A percentile compares a stretch with the other conserved stretches of the same genome.
These are phyloP conservation scores for Anisodus acutangulus DNA, from an alignment of 257 asterid genomes.

Conservation along the genomic window DNA sequence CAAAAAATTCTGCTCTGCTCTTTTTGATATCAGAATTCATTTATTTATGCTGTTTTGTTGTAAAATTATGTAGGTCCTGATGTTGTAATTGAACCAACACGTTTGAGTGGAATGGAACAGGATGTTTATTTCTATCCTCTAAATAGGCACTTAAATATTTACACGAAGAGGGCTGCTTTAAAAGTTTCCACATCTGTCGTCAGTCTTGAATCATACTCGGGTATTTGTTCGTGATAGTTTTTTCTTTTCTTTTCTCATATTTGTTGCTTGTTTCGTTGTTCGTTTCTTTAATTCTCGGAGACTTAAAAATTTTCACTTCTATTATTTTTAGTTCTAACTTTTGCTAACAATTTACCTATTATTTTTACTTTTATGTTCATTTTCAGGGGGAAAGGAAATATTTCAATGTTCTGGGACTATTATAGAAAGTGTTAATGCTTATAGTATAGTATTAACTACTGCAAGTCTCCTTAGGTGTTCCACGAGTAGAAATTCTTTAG, in stretches of 20 bases:
- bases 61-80: not conserved
- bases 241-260: not conserved
- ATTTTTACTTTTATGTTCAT: not conserved
- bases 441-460: constrained; percentile 4
- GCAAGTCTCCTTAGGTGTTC: constrained; percentile 23
- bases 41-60: not conserved
- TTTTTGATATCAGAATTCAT: not conserved
- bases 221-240: not conserved
- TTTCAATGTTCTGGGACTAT: constrained; percentile 27
- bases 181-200: constrained; percentile 10
- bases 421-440: not conserved
- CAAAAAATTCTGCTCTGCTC: not conserved
- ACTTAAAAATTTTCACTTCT: not conserved
- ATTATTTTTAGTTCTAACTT: not conserved
- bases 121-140: not conserved
- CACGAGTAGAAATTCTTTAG: not conserved
- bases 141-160: not conserved
- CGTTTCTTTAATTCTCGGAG: not conserved
- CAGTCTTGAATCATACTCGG: constrained; percentile 13
- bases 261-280: not conserved
- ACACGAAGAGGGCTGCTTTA: constrained; percentile 20
- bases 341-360: not conserved
- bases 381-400: not conserved
- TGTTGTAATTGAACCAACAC: not conserved
- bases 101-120: not conserved